These are phyloP conservation scores for Petrea volubilis DNA, from an alignment of 257 asterid species.

Conservation along the genomic window DNA sequence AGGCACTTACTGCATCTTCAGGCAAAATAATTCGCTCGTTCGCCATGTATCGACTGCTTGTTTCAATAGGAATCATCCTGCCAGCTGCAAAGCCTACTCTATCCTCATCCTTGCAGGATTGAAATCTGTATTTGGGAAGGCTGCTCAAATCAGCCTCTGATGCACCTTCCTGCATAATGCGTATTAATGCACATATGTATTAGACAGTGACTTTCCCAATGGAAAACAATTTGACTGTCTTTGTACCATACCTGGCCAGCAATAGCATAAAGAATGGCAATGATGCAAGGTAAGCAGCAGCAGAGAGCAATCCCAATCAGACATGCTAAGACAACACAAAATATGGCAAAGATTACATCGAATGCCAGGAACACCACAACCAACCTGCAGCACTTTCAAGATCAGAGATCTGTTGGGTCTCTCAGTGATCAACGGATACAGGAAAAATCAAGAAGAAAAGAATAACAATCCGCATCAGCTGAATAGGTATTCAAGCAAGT, in stretches of 20 bases:
- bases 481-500: conserved; percentile 7
- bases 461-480: background rate
- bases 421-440: conserved; percentile 11
- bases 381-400: conserved; percentile 71
- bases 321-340: conserved; percentile 93
- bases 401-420: conserved; percentile 30
- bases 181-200: conserved; percentile 15
- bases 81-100: conserved; percentile 60
- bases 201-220: background rate
- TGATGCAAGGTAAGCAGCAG: conserved; percentile 99
- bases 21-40: conserved; percentile 71
- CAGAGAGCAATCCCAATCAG: conserved; percentile 93
- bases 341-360: conserved; percentile 95
- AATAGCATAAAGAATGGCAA: conserved; percentile 93
- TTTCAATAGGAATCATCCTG: conserved; percentile 75
- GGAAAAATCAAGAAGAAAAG: background rate
- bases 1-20: conserved; percentile 88
- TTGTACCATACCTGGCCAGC: conserved; percentile 81
- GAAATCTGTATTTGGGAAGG: conserved; percentile 82
- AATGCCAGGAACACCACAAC: conserved; percentile 95
- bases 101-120: conserved; percentile 59
- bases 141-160: conserved; percentile 86
- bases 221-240: background rate
- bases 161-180: conserved; percentile 92
- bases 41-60: conserved; percentile 60